Base-by-base conservation (phyloP, 1,284 basidiomycete species). In the Ustilago xerochloae region DNA sequence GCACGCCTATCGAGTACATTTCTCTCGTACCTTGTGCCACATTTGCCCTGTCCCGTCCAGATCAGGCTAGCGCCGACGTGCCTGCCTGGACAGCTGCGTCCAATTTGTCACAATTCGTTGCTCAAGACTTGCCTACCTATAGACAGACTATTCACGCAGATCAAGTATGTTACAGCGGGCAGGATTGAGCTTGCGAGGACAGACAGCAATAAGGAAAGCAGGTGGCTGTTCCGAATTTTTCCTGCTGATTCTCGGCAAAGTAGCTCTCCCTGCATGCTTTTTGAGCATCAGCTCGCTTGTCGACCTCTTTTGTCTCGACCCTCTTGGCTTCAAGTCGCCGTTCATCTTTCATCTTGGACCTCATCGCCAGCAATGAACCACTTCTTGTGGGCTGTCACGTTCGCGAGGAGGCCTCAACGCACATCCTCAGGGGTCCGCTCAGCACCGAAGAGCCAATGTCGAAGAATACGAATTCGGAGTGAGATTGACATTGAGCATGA, bases 211-310 rank as follows among this genome's bases (percentile, higher is more conserved):
- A n/a, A n/a, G n/a, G n/a, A n/a, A n/a, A n/a, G n/a, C n/a, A n/a
- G 20, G 38, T 10, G 38, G 38, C 38, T 20, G 16, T 39, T 20
- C 12, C n/a, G 38, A 39, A 6, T 39, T 39, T 39, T 39, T 20
- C 38, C 38, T 39, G 38, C 38, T 39, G 38, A 47, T 33, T 22
- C 47, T 49, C 47, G 47, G 47, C 47, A 49, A 49, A 49, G 47
- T 22, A n/a, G 13, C 33, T 36, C 41, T 43, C 24, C 41, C 22
- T 24, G 41, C 41, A 43, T 43, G 22, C 24, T 55, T 15, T 38
- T 24, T 24, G 47, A 32, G 45, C 30, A 24, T 24, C n/a, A 41
- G 38, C 38, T 12, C 41, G 22, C 41, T 43, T 13, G 41, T 24
- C 41, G 6, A 13, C 10, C 22, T 4, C n/a, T 18, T 7, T 26